phyloP scores from a whole-genome alignment of 495 filamentous ascomycete genomes.

The Polyplosphaeria fusca region DNA sequence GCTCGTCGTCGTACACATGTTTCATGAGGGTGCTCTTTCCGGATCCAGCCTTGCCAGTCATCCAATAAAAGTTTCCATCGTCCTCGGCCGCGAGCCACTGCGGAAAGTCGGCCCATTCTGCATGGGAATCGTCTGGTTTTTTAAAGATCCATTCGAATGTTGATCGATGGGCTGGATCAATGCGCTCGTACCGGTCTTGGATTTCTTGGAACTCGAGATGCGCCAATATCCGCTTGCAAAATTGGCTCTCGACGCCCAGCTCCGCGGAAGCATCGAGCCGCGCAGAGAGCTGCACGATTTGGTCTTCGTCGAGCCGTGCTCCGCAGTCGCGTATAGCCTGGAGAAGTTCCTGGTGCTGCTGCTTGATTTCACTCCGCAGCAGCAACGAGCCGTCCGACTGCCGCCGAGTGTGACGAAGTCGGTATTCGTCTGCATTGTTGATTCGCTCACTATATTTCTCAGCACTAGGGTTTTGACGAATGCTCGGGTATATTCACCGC shows the following conservation, averaged over 20 bases:
- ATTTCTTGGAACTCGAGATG: conserved; percentile 2
- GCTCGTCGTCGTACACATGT: conserved; percentile 2
- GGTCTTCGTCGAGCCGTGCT: background rate
- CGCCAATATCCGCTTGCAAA: background rate
- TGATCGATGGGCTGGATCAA: background rate
- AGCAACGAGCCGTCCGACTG: background rate
- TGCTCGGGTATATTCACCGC: background rate
- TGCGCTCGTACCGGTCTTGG: background rate
- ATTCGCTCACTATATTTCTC: background rate
- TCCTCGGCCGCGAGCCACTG: background rate
- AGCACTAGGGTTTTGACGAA: background rate
- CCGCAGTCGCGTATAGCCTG: background rate
- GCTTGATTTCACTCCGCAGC: background rate
- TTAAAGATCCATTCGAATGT: conserved; percentile 20
- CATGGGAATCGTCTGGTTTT: background rate
- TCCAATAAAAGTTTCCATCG: conserved; percentile 9
- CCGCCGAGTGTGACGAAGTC: background rate
- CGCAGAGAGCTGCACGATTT: background rate
- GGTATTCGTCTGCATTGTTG: background rate
- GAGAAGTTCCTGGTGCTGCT: background rate
- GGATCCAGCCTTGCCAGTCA: conserved; percentile 17
- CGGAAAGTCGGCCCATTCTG: background rate
- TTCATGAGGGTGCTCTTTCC: conserved; percentile 23
- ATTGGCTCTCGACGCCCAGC: background rate
- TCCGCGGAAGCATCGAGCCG: background rate